phyloP scores from a whole-genome alignment of 2,329 filamentous ascomycete genomes.

The Orbilia ellipsospora region DNA sequence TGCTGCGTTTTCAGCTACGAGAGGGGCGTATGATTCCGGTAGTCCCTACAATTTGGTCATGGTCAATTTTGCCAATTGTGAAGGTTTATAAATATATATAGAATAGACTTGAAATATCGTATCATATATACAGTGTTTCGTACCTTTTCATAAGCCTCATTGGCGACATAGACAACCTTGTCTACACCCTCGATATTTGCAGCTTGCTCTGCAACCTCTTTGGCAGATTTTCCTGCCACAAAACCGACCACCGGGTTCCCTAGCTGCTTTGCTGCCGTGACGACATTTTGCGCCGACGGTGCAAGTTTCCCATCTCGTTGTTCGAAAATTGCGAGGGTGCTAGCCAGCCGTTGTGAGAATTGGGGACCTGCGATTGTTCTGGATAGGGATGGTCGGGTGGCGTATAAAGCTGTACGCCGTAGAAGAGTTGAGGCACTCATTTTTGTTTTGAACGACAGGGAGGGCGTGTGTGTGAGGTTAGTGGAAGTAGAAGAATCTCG shows the following conservation, averaged over 20 bases:
- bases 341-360: conserved; percentile 62
- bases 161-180: conserved; percentile 90
- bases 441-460: not conserved
- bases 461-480: not conserved
- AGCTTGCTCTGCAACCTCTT: conserved; percentile 80
- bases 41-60: conserved; percentile 71
- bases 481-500: not conserved
- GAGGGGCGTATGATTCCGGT: conserved; percentile 91
- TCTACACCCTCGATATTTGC: conserved; percentile 90
- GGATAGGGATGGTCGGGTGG: conserved; percentile 16
- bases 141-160: conserved; percentile 90
- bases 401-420: conserved; percentile 35
- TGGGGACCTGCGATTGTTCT: conserved; percentile 14
- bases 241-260: conserved; percentile 88
- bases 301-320: conserved; percentile 91
- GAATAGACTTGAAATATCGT: not conserved
- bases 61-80: conserved; percentile 10
- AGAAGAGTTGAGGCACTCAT: conserved; percentile 41
- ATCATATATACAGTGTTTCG: not conserved
- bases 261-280: conserved; percentile 86
- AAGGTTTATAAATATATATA: not conserved
- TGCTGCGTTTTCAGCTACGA: conserved; percentile 95
- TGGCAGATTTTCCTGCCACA: conserved; percentile 82
- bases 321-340: conserved; percentile 90
- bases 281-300: conserved; percentile 80